Conservation (phyloP, 2,329 filamentous ascomycete species). For the Fusarium gaditjirri region DNA sequence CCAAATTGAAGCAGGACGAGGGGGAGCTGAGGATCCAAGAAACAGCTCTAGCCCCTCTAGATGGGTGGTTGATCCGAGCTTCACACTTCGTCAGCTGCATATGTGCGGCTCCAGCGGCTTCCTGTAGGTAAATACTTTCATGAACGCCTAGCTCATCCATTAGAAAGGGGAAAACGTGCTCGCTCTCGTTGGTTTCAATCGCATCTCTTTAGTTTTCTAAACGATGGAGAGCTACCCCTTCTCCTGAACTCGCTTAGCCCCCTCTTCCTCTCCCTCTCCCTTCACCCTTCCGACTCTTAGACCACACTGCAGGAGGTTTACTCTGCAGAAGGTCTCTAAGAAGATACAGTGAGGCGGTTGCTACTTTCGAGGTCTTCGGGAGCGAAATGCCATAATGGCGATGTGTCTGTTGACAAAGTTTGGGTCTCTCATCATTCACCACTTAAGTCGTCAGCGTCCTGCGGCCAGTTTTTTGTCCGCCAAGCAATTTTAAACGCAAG, state of each 20-base stretch:
- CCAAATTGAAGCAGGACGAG: not conserved
- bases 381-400: not conserved
- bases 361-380: not conserved
- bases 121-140: not conserved
- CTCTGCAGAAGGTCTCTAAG: not conserved
- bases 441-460: not conserved
- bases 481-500: not conserved
- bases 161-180: not conserved
- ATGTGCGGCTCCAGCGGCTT: not conserved
- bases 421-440: not conserved
- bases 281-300: not conserved
- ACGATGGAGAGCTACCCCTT: not conserved
- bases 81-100: not conserved
- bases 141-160: not conserved
- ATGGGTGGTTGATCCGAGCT: conserved; percentile 7
- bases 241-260: not conserved
- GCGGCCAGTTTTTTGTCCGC: not conserved
- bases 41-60: not conserved
- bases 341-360: not conserved
- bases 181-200: not conserved
- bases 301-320: not conserved
- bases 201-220: not conserved
- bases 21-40: not conserved
- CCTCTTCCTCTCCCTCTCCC: not conserved
- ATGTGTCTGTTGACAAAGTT: not conserved